Conservation (phyloP, 805 yeast species). For the Yamadazyma philogaea region DNA sequence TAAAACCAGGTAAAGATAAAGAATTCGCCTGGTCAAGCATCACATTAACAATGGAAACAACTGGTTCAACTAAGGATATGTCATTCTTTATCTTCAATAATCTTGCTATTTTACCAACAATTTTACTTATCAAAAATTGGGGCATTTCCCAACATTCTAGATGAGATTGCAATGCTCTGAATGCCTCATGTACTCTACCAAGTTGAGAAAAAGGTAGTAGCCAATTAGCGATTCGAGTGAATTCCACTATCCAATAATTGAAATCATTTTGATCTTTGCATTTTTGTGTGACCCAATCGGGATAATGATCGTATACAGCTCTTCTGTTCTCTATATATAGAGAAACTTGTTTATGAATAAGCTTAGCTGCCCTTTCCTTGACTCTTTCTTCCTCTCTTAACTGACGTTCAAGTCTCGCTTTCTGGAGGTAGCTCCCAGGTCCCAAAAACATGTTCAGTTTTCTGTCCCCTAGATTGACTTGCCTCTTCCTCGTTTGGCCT, state of each 20-base stretch:
- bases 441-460: constrained; percentile 17
- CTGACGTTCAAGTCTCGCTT: constrained; percentile 63
- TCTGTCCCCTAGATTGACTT: constrained; percentile 62
- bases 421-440: constrained; percentile 48
- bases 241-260: constrained; percentile 21
- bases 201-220: constrained; percentile 6
- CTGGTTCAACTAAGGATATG: not conserved
- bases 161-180: not conserved
- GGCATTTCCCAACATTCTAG: not conserved
- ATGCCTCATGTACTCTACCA: not conserved
- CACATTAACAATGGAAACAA: not conserved
- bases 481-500: constrained; percentile 60
- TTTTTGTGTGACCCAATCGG: constrained; percentile 16
- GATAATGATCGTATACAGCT: constrained; percentile 18
- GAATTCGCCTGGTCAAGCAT: not conserved
- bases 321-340: constrained; percentile 31
- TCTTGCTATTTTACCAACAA: no score
- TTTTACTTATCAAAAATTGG: not conserved
- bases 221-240: constrained; percentile 9
- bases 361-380: constrained; percentile 46
- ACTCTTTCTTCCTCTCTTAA: constrained; percentile 56
- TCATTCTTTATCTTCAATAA: not conserved
- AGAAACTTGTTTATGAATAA: constrained; percentile 51
- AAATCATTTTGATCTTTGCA: constrained; percentile 12
- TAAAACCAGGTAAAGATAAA: not conserved